Base-by-base conservation (phyloP, 2,329 filamentous ascomycete species). In the Zasmidium cellare region DNA sequence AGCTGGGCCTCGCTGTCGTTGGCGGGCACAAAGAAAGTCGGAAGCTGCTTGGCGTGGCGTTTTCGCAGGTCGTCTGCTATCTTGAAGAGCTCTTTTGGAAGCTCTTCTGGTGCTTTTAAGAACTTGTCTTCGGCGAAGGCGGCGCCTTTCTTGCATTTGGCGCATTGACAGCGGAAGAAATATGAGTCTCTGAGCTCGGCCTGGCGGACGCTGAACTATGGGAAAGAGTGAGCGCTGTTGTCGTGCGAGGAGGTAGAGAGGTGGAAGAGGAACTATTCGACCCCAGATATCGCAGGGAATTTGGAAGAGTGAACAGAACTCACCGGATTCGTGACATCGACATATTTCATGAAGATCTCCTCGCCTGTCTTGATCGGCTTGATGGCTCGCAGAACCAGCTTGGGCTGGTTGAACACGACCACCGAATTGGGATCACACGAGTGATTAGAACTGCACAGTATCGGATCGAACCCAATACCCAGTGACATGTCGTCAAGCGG, bases 291-390 rank as follows among this genome's bases (percentile, higher is more conserved):
- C n/a, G 28, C 28, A 7, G 28, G 14, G 28, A 31, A 41, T 9
- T 28, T 28, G n/a, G 7, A 41, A 9, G 35, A 41, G 5, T n/a
- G 35, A 41, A 9, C 16, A 3, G n/a, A 41, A 41, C 35, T 41
- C 16, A 41, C 35, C 0, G 83, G 79, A 41, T 80, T 78, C 0
- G 81, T 84, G 35, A 75, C 75, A 65, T 88, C 85, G 60, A 86
- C 76, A 66, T 88, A 88, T 2, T 84, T 82, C 58, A 87, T 83
- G 64, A 79, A 82, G 25, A 88, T 76, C 67, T 88, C 84, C 25
- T 84, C 80, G 59, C 78, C 79, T 57, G 78, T 76, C 18, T 74
- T 69, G 59, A 88, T 84, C 0, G 79, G 75, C 12, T 72, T 74
- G 1, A 86, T 71, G 0, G 84, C 79, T 31, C 83, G 80, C 28